phyloP scores from a whole-genome alignment of 352 stramenopile species.

The Globisporangium lucens region DNA sequence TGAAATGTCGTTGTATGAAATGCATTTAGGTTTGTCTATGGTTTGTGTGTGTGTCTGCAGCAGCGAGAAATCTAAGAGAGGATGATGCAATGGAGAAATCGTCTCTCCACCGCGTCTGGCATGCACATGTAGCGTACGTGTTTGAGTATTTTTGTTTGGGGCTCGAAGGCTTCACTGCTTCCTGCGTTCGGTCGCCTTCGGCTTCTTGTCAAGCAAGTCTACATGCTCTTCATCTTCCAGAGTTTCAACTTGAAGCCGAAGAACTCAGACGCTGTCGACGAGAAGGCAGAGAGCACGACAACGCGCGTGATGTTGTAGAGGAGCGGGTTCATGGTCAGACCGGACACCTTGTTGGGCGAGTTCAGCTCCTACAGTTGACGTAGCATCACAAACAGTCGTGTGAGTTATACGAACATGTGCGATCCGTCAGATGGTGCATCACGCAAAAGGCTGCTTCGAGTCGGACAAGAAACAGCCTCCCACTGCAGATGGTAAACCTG shows the following conservation, averaged over 20 bases:
- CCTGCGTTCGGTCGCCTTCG: background rate
- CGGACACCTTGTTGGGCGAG: constrained; percentile 88
- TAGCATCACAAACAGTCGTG: constrained; percentile 1
- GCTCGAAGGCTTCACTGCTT: background rate
- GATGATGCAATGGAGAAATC: background rate
- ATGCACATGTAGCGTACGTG: background rate
- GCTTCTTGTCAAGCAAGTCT: constrained; percentile 14
- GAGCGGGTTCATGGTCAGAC: constrained; percentile 88
- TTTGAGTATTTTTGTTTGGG: background rate
- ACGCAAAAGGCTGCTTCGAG: background rate
- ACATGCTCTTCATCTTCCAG: constrained; percentile 85
- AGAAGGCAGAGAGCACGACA: constrained; percentile 88
- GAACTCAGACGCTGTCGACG: constrained; percentile 85
- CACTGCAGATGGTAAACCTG: background rate
- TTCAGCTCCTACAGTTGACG: constrained; percentile 71
- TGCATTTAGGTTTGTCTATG: constrained; percentile 4
- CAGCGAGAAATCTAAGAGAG: constrained; percentile 5
- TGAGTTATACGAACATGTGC: background rate
- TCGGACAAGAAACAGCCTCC: background rate
- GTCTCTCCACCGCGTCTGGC: background rate
- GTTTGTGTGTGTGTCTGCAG: constrained; percentile 7
- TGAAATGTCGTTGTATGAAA: background rate
- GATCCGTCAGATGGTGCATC: background rate
- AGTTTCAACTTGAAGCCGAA: constrained; percentile 92
- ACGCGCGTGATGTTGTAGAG: constrained; percentile 89